Base-by-base conservation (phyloP, 1,139 yeast genomes). In the Candida tropicalis region DNA sequence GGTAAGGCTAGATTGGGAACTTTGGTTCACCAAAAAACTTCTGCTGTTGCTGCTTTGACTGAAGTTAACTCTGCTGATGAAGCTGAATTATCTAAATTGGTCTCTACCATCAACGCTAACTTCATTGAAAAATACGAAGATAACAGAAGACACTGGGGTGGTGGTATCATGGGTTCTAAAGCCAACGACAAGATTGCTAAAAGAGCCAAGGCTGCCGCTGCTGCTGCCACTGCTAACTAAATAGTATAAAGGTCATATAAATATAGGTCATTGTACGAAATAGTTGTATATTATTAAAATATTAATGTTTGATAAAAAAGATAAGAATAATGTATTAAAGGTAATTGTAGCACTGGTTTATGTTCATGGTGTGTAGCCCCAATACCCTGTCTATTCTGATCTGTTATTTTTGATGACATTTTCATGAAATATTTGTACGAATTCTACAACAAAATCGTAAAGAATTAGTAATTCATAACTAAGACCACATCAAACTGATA, bases 1-100 rank as follows among this genome's bases (percentile, higher is more conserved):
- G 97, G 97, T 75, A 91, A 90, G 86, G 97, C 97, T 58, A 89
- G 97, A 84, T 85, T 91, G 67, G 97, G 97, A 63, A 87, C 97
- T 65, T 83, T 91, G 64, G 97, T 90, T 56, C 96, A 90, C 88
- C 82, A 89, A 80, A 91, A 91, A 87, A 90, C 93, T 65, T 84
- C 97, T 59, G 84, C 98, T 53, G 97, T 89, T 60, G 97, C 95
- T 65, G 98, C 98, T 66, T 77, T 91, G 73, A 89, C 96, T 58
- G 98, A 91, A 69, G 97, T 91, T 63, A 79, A 76, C 66, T 75
- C 95, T 56, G 97, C 88, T 72, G 98, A 93, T 74, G 95, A 89
- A 79, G 82, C 96, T 68, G 91, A 89, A 67, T 84, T 91, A 63
- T 88, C 97, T 58, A 87, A 89, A 74, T 82, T 91, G 65, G 81